Evolutionary conservation across 1,284 basidiomycete species (phyloP).

Genomic region (Rhodotorula sp.): DNA sequence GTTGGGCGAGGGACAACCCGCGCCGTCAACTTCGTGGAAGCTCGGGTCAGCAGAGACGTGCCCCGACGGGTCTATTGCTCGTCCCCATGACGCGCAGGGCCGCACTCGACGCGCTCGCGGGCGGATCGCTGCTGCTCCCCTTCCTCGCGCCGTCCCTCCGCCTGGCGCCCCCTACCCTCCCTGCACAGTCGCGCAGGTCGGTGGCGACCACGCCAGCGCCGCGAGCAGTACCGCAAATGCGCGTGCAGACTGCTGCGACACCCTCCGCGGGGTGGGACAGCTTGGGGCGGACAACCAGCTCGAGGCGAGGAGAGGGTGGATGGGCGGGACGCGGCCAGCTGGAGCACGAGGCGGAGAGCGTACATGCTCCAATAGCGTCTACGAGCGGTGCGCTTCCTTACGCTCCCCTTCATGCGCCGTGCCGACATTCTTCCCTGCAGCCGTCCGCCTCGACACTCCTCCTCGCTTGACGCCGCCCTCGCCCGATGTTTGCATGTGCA

Average conservation of each 20-base stretch:
- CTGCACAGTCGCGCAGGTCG: not conserved
- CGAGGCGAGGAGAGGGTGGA: not conserved
- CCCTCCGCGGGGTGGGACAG: not conserved
- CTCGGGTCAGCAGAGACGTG: not conserved
- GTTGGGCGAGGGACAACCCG: not conserved
- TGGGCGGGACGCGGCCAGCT: too few relatives aligned
- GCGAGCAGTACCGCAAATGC: not conserved
- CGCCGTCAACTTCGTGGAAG: not conserved
- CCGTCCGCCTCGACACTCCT: constrained; percentile 21
- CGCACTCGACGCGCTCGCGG: not conserved
- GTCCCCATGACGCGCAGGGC: not conserved
- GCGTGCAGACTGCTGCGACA: not conserved
- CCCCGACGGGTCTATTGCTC: not conserved
- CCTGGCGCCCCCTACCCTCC: too few relatives aligned
- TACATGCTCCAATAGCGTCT: constrained; percentile 10
- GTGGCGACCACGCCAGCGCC: not conserved
- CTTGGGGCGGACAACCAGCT: not conserved
- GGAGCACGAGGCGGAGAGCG: too few relatives aligned
- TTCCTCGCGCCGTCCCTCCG: constrained; percentile 23
- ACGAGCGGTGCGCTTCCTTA: constrained; percentile 14
- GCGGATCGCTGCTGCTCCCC: constrained; percentile 11
- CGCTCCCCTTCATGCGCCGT: fast-evolving
- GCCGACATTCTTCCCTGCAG: not conserved
- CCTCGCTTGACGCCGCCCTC: not conserved
- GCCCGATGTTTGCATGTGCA: too few relatives aligned